These are phyloP conservation scores for Xerocomus minutiporus DNA, from an alignment of 1,284 basidiomycete species.

Conservation along the genomic window DNA sequence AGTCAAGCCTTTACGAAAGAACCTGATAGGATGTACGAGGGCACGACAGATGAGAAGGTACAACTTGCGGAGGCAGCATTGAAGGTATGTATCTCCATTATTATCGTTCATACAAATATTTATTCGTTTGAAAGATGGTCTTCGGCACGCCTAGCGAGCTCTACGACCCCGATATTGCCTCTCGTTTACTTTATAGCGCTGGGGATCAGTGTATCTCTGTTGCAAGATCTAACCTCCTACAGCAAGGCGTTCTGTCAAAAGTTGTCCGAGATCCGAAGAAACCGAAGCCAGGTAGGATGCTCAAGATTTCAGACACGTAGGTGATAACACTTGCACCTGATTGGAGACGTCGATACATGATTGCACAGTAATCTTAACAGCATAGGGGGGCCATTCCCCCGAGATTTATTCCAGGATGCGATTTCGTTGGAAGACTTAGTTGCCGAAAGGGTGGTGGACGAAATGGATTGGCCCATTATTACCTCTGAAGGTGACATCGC, in stretches of 20 bases:
- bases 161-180: conserved; percentile 59
- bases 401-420: conserved; percentile 68
- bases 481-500: conserved; percentile 71
- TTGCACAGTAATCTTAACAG: conserved; percentile 52
- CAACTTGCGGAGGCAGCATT: conserved; percentile 61
- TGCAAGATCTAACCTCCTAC: conserved; percentile 56
- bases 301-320: conserved; percentile 70
- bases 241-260: conserved; percentile 61
- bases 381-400: conserved; percentile 58
- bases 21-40: conserved; percentile 37
- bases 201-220: conserved; percentile 50
- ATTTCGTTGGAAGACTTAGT: conserved; percentile 55
- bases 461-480: conserved; percentile 68
- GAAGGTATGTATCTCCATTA: conserved; percentile 47
- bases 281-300: conserved; percentile 58
- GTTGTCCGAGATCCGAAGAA: conserved; percentile 58
- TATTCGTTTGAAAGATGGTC: conserved; percentile 55
- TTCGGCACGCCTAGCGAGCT: conserved; percentile 64
- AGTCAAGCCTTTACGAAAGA: conserved; percentile 53
- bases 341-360: conserved; percentile 3
- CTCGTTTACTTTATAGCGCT: conserved; percentile 49
- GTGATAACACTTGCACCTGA: conserved; percentile 21
- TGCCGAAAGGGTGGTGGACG: conserved; percentile 42
- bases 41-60: conserved; percentile 37
- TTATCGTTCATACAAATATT: conserved; percentile 1